These are phyloP conservation scores for Colletotrichum theobromicola DNA, from an alignment of 2,329 filamentous ascomycete species.

Conservation along the genomic window DNA sequence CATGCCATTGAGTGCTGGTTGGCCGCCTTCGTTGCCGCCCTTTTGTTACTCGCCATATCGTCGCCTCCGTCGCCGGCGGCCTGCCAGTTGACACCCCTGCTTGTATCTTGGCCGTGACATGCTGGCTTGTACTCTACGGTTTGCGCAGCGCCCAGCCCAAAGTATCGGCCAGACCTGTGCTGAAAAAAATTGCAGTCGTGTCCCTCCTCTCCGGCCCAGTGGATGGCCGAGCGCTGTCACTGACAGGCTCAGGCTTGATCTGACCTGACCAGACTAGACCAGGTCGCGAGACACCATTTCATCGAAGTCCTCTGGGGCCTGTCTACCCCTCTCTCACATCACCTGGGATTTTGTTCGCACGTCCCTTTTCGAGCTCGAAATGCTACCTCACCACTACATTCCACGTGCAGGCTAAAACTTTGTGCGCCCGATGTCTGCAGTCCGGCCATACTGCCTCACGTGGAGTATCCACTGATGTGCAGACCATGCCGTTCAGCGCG, in stretches of 20 bases:
- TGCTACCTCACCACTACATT: conserved; percentile 7
- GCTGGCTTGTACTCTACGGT: background rate
- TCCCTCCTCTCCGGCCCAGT: background rate
- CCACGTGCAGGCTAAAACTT: conserved; percentile 22
- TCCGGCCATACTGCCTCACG: conserved; percentile 18
- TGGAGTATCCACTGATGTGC: conserved; percentile 23
- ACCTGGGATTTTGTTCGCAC: background rate
- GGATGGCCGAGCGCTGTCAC: background rate
- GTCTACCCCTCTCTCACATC: conserved; percentile 9
- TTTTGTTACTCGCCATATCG: background rate
- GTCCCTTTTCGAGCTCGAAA: conserved; percentile 10
- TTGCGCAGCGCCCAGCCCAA: background rate
- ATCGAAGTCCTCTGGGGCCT: background rate
- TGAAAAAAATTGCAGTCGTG: background rate
- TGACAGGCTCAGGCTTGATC: background rate
- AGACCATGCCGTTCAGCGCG: conserved; percentile 14
- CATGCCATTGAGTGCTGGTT: conserved; percentile 3
- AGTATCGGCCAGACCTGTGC: background rate
- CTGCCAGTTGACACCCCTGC: background rate
- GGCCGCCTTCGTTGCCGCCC: background rate
- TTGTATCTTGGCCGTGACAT: background rate
- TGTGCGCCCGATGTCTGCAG: conserved; percentile 19
- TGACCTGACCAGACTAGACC: background rate
- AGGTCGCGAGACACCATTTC: background rate
- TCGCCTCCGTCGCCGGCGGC: background rate